These are phyloP conservation scores for Phaeosphaeriaceae sp. DNA, from an alignment of 2,329 filamentous ascomycete genomes.

Conservation along the genomic window DNA sequence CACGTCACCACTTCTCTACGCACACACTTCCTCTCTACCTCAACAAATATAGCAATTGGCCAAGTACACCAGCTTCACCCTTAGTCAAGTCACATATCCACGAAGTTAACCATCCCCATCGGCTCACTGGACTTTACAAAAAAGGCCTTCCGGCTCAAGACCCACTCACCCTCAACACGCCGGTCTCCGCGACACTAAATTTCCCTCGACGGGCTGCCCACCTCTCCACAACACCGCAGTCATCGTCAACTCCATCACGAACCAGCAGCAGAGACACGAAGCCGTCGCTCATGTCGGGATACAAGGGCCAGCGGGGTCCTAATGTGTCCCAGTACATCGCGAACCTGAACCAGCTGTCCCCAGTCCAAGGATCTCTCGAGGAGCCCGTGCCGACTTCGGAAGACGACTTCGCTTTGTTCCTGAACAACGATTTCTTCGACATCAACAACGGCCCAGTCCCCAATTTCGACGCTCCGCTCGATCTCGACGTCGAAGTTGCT, in stretches of 20 bases:
- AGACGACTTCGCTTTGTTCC: conserved; percentile 61
- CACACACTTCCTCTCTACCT: conserved; percentile 5
- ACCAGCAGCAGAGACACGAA: conserved; percentile 12
- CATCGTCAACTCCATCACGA: conserved; percentile 14
- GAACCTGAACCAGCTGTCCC: conserved; percentile 76
- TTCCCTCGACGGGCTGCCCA: conserved; percentile 17
- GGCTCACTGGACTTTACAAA: conserved; percentile 7
- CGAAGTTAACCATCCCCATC: neutral
- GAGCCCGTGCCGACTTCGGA: conserved; percentile 49
- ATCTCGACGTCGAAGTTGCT: conserved; percentile 40
- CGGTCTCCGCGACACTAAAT: conserved; percentile 15
- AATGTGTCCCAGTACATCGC: conserved; percentile 92
- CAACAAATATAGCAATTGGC: neutral
- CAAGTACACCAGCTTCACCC: neutral
- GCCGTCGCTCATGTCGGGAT: conserved; percentile 68
- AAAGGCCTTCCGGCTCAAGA: conserved; percentile 16
- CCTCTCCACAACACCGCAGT: conserved; percentile 10
- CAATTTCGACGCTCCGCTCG: conserved; percentile 31
- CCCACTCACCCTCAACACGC: conserved; percentile 19
- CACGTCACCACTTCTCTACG: conserved; percentile 27
- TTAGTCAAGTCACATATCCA: neutral
- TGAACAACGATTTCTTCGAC: conserved; percentile 67
- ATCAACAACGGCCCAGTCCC: conserved; percentile 63
- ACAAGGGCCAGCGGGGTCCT: conserved; percentile 77
- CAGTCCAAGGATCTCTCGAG: conserved; percentile 39